Percentiles rank a stretch among this genome's conserved stretches.
phyloP scores from a whole-genome alignment of 441 rosid species.

The Aleurites moluccanus region DNA sequence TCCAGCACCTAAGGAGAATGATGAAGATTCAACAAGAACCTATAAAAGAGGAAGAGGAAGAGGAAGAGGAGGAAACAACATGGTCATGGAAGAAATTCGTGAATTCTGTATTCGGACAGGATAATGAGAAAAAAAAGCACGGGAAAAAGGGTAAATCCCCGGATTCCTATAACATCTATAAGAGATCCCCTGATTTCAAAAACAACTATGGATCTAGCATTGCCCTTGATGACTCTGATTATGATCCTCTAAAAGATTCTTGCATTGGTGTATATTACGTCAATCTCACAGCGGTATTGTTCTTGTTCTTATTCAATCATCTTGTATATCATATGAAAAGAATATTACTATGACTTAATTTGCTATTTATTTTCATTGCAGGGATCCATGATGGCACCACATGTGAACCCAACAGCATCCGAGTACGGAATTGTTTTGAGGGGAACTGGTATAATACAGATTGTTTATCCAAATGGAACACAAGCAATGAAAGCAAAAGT shows the following conservation, averaged over 20 bases:
- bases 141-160: conserved; percentile 35
- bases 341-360: no score
- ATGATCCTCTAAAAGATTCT: conserved; percentile 57
- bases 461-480: conserved; percentile 76
- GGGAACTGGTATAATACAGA: conserved; percentile 66
- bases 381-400: conserved; percentile 97
- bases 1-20: conserved; percentile 49
- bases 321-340: background rate
- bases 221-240: conserved; percentile 55
- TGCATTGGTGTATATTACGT: conserved; percentile 72
- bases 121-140: conserved; percentile 16
- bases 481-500: conserved; percentile 53
- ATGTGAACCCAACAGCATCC: conserved; percentile 76
- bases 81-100: conserved; percentile 66
- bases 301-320: background rate
- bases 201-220: conserved; percentile 79
- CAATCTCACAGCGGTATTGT: conserved; percentile 69
- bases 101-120: conserved; percentile 30
- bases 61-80: conserved; percentile 27
- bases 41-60: conserved; percentile 29
- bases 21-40: conserved; percentile 33
- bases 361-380: conserved; percentile 14
- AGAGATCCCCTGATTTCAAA: conserved; percentile 43
- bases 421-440: conserved; percentile 69
- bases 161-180: conserved; percentile 62